phyloP scores from a whole-genome alignment of 495 filamentous ascomycete species.

The Hypoxylon subgilvum region DNA sequence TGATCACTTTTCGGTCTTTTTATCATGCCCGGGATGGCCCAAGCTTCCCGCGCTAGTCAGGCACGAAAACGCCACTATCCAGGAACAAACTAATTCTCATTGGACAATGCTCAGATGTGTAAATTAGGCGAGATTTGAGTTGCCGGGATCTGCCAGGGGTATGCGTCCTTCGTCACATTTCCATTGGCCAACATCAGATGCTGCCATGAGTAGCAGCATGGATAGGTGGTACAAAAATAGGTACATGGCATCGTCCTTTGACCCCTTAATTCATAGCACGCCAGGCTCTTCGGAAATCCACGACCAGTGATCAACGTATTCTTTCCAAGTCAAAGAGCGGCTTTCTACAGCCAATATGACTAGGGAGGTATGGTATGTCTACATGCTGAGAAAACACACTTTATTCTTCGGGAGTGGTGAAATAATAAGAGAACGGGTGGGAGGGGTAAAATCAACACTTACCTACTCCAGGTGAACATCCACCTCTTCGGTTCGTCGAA shows the following conservation, averaged over 20 bases:
- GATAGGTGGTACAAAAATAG: slow-evolving; percentile 1
- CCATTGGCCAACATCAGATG: slow-evolving; percentile 20
- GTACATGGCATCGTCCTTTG: slow-evolving; percentile 7
- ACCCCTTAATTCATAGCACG: slow-evolving; percentile 16
- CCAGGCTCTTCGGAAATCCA: no score
- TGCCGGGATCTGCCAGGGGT: slow-evolving; percentile 23
- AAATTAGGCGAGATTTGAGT: slow-evolving; percentile 33
- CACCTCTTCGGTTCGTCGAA: slow-evolving; percentile 18
- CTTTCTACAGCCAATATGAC: no score
- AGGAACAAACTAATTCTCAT: slow-evolving; percentile 25
- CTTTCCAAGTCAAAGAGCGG: no score
- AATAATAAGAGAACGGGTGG: no score
- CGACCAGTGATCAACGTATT: no score
- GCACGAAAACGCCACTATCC: slow-evolving; percentile 26
- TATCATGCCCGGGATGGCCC: slow-evolving; percentile 26
- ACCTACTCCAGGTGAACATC: no score
- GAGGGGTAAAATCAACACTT: no score
- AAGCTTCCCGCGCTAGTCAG: slow-evolving; percentile 39
- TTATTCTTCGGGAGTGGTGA: no score
- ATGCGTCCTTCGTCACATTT: slow-evolving; percentile 13
- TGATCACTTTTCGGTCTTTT: slow-evolving; percentile 36
- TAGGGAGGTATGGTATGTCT: no score
- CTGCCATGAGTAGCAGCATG: slow-evolving; percentile 1
- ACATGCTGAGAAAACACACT: no score
- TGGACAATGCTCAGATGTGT: slow-evolving; percentile 17